Base-by-base conservation (phyloP, 495 filamentous ascomycete genomes). In the Amorphotheca resinae region DNA sequence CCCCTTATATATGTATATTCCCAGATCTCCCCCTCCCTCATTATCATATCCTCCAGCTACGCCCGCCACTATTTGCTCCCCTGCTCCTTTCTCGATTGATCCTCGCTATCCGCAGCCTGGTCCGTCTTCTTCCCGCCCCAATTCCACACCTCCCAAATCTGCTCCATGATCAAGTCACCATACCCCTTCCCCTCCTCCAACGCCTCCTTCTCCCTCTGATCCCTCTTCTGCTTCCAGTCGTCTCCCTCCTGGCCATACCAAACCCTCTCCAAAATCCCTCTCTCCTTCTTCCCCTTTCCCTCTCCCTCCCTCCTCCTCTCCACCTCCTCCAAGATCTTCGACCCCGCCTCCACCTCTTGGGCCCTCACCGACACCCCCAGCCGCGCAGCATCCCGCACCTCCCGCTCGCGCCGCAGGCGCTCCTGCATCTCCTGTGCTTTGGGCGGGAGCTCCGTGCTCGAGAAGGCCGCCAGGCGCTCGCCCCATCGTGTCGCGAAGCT, bases 121-220 rank as follows among this genome's bases (percentile, higher is more conserved):
- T n/a, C n/a, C n/a, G n/a, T n/a, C 38, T 52, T 50, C 0, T 48
- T 22, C 15, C 63, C 59, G 12, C 58, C 68, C 69, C 69, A 71
- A 58, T 69, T 77, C 76, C 73, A 84, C 32, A 87, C 88, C 61
- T 94, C 85, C 69, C 71, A 77, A 32, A 93, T 73, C 71, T 89
- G 81, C 51, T 87, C 82, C 61, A 73, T 69, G 49, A 95, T 95
- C 62, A 95, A 63, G 53, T 75, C 79, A 12, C 74, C 75, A 69
- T 89, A 87, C 20, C 84, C 82, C 60, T 77, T 82, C 15, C 87
- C 26, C 26, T 41, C 22, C 41, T 22, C 23, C 38, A 38, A 33
- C 14, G 18, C 25, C 14, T 46, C 22, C 34, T 14, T 14, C 18
- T 41, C 41, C 32, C 21, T 42, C 23, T 48, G 22, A 18, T 43